Percentiles rank a stretch among this genome's conserved stretches.
Evolutionary conservation across 1,139 yeast genomes (phyloP).

Genomic region (Geotrichum histeridarum): DNA sequence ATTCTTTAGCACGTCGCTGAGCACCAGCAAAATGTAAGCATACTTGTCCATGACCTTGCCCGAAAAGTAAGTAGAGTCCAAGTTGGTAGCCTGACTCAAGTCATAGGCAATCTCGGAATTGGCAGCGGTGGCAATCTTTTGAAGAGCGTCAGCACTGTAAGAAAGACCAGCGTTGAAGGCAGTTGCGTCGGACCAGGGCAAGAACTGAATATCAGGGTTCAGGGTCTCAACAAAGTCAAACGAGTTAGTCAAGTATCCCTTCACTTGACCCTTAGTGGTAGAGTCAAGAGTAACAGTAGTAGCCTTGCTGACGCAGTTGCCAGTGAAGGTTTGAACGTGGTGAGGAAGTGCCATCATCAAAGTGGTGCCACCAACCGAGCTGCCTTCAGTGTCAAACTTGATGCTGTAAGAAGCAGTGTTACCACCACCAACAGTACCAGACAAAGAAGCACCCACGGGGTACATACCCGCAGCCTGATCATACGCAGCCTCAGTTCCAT

Average conservation of each 20-base stretch:
- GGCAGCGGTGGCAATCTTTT: constrained; percentile 52
- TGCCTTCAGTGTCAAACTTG: constrained; percentile 50
- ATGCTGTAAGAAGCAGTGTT: constrained; percentile 43
- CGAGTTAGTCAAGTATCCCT: constrained; percentile 47
- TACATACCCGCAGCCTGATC: constrained; percentile 62
- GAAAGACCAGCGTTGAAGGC: constrained; percentile 14
- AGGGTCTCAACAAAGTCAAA: constrained; percentile 53
- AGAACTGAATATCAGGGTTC: constrained; percentile 52
- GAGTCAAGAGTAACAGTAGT: constrained; percentile 51
- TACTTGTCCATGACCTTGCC: constrained; percentile 72
- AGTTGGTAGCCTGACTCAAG: constrained; percentile 47
- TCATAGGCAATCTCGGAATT: constrained; percentile 55
- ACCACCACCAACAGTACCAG: constrained; percentile 17
- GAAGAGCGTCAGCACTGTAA: constrained; percentile 42
- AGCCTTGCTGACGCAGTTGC: constrained; percentile 64
- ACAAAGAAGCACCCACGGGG: constrained; percentile 39
- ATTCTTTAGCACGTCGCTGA: constrained; percentile 39
- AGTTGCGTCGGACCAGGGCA: constrained; percentile 50
- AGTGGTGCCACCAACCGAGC: constrained; percentile 48
- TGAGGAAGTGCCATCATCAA: constrained; percentile 70
- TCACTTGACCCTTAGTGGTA: constrained; percentile 65
- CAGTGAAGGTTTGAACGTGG: constrained; percentile 51
- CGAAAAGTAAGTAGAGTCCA: constrained; percentile 55
- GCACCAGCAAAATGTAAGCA: constrained; percentile 62
- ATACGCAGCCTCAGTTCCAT: constrained; percentile 23